These are phyloP conservation scores for Gossypium arboreum DNA, from an alignment of 345 rosid genomes.

Conservation along the genomic window DNA sequence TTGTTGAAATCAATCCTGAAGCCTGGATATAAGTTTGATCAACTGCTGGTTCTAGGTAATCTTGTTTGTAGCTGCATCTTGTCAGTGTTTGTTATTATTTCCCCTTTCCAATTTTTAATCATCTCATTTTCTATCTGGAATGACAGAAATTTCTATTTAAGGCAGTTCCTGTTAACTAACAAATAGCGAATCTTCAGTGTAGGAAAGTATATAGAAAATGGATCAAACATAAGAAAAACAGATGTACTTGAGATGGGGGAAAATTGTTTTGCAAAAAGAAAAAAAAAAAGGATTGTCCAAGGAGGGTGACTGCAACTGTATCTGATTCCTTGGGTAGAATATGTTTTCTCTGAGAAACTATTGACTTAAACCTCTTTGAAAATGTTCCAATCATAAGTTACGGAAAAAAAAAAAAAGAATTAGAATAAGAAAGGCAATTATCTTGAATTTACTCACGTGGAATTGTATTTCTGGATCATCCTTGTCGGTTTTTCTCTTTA, in stretches of 20 bases:
- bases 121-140: neutral
- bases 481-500: neutral
- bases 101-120: neutral
- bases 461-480: neutral
- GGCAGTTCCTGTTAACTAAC: neutral
- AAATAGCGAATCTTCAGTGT: neutral
- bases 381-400: neutral
- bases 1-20: conserved; percentile 60
- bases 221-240: neutral
- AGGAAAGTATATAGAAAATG: neutral
- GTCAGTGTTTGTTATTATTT: neutral
- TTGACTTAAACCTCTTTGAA: neutral
- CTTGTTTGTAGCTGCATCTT: neutral
- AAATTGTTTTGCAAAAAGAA: neutral
- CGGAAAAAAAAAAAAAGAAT: neutral
- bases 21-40: conserved; percentile 82
- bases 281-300: neutral
- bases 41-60: conserved; percentile 81
- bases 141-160: neutral
- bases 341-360: neutral
- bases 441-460: neutral
- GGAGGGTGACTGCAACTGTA: neutral
- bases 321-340: neutral
- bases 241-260: too few relatives aligned
- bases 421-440: neutral